Conservation (phyloP, 306 rosid species). For the Vachellia pachyceras region DNA sequence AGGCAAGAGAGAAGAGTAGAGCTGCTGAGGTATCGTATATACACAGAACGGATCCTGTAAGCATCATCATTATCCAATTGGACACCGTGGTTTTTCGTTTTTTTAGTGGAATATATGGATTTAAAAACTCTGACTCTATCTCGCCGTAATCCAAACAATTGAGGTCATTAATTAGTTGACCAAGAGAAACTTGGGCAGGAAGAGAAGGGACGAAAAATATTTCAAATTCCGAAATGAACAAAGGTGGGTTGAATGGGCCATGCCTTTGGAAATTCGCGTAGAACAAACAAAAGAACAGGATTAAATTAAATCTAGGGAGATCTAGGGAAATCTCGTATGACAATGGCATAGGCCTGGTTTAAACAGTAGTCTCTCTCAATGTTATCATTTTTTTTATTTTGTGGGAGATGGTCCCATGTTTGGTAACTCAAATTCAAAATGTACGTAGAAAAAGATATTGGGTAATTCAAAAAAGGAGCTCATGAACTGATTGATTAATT, state of each 20-base stretch:
- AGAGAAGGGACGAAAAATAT: neutral
- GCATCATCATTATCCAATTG: neutral
- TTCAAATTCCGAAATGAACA: neutral
- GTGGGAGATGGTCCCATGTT: conserved; percentile 36
- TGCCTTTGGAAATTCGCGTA: neutral
- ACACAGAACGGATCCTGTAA: neutral
- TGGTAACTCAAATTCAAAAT: conserved; percentile 44
- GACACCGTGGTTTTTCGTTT: neutral
- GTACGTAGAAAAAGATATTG: neutral
- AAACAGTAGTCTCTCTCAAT: conserved; percentile 37
- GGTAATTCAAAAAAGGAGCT: neutral
- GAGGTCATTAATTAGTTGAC: conserved; percentile 17
- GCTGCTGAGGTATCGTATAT: neutral
- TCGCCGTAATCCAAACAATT: neutral
- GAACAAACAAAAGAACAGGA: conserved; percentile 8
- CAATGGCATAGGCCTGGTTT: conserved; percentile 44
- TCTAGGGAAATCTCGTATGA: conserved; percentile 49
- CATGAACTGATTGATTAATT: neutral
- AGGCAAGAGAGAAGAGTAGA: neutral
- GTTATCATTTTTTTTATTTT: conserved; percentile 31
- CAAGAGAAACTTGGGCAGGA: neutral
- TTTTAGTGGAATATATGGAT: neutral
- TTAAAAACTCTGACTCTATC: neutral
- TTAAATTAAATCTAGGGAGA: conserved; percentile 33
- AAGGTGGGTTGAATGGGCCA: conserved; percentile 3